Base-by-base conservation (phyloP, 257 asterid species). In the Marsdenia floribunda region DNA sequence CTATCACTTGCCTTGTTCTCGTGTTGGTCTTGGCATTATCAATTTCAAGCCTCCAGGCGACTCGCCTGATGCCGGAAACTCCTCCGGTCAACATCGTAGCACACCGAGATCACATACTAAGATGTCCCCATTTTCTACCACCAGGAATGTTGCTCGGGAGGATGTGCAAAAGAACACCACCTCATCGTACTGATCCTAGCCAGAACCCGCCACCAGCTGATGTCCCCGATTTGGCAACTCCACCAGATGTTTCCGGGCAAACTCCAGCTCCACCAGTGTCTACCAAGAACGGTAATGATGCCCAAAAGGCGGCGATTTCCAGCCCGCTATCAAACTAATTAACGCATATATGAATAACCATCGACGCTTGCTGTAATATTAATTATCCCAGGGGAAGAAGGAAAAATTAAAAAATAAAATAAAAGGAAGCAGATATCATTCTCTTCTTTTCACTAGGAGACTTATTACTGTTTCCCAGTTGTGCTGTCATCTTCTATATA, bases 61-160 rank as follows among this genome's bases (percentile, higher is more conserved):
- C 22, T 63, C 69, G 69, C 22, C 24, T 14, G 47, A 2, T 63
- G 22, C 24, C 38, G 22, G 68, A 61, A 33, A 33, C 68, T 12
- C 37, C 44, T 33, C 1, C 44, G 7, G 19, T 1, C 58, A 19
- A 5, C 19, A 19, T 5, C 6, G 22, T 18, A 52, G 19, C 5
- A 14, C 19, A 15, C 58, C 49, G 10, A 44, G 21, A 6, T 52
- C 58, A 19, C 58, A 14, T 16, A 0, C 58, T 52, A 10, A 35
- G 69, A 18, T 63, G 69, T 13, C 46, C 22, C n/a, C 37, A 16
- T 14, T 63, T 63, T 63, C 69, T 63, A 63, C 69, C 69, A 35
- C 19, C 67, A 35, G 21, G 19, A 33, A 29, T 29, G 33, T 44
- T 44, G 49, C 33, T 63, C 49, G 49, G 49, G 8, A 22, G 69